phyloP scores from a whole-genome alignment of 495 filamentous ascomycete genomes.

The Podospora pseudoanserina region DNA sequence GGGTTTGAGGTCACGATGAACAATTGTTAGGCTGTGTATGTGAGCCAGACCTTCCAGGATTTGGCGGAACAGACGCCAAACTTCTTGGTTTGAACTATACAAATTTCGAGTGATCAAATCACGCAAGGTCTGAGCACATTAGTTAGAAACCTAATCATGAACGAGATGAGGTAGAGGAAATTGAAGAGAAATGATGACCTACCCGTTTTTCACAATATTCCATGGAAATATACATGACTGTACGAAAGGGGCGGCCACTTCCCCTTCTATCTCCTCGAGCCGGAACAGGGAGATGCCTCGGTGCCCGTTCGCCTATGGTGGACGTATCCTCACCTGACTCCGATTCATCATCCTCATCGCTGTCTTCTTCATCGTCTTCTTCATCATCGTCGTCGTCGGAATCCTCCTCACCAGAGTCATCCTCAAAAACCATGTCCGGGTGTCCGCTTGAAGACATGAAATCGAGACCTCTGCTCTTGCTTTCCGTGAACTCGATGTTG shows the following conservation, averaged over 20 bases:
- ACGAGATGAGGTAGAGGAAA: conserved; percentile 4
- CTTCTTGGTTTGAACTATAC: conserved; percentile 65
- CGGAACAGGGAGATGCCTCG: conserved; percentile 21
- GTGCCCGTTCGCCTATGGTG: conserved; percentile 12
- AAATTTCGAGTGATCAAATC: conserved; percentile 82
- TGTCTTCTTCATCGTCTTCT: conserved; percentile 34
- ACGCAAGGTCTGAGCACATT: conserved; percentile 62
- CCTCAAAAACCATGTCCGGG: conserved; percentile 74
- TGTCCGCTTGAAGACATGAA: conserved; percentile 88
- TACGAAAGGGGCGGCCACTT: conserved; percentile 36
- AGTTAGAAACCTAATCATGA: conserved; percentile 1
- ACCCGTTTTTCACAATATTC: conserved; percentile 94
- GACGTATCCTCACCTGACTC: conserved; percentile 28
- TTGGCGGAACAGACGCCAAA: conserved; percentile 89
- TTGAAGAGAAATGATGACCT: conserved; percentile 27
- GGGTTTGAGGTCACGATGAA: conserved; percentile 95
- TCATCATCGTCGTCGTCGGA: conserved; percentile 32
- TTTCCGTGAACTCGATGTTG: conserved; percentile 62
- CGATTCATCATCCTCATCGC: conserved; percentile 23
- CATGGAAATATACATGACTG: conserved; percentile 63
- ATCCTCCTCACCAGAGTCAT: conserved; percentile 56
- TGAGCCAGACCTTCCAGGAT: conserved; percentile 87
- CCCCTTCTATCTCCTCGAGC: conserved; percentile 24
- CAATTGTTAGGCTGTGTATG: conserved; percentile 86
- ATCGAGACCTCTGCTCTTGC: conserved; percentile 77